These are phyloP conservation scores for Tephrocybe sp. DNA, from an alignment of 768 basidiomycete genomes.

Conservation along the genomic window DNA sequence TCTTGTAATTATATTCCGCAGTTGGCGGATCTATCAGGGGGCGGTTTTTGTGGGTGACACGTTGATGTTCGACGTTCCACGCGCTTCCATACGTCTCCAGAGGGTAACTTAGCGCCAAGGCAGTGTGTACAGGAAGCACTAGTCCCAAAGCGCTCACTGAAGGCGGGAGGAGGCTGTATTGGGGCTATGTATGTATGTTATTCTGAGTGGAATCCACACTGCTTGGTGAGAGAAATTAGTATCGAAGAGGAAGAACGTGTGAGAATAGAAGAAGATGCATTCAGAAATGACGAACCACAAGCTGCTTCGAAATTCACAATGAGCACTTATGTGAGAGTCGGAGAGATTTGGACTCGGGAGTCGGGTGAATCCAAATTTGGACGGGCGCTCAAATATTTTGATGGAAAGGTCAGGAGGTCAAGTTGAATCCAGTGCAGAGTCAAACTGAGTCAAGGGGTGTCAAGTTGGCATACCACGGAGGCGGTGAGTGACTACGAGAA, in stretches of 20 bases:
- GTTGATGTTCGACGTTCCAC: background rate
- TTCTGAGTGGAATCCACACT: too few relatives aligned
- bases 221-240: too few relatives aligned
- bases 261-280: background rate
- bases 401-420: slow-evolving; percentile 7
- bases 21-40: background rate
- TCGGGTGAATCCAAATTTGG: slow-evolving; percentile 8
- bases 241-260: too few relatives aligned
- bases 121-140: background rate
- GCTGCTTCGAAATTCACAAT: too few relatives aligned
- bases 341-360: too few relatives aligned
- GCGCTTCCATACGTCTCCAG: background rate
- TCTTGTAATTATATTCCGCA: background rate
- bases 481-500: slow-evolving; percentile 15
- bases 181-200: too few relatives aligned
- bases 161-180: background rate
- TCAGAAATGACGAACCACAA: background rate
- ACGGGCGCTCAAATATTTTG: background rate
- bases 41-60: background rate
- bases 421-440: slow-evolving; percentile 8
- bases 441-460: slow-evolving; percentile 16
- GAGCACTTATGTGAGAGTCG: too few relatives aligned
- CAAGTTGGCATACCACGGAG: slow-evolving; percentile 9
- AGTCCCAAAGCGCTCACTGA: background rate
- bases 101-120: slow-evolving; percentile 2